phyloP scores from a whole-genome alignment of 768 basidiomycete species.

The Collybiopsis confluens region DNA sequence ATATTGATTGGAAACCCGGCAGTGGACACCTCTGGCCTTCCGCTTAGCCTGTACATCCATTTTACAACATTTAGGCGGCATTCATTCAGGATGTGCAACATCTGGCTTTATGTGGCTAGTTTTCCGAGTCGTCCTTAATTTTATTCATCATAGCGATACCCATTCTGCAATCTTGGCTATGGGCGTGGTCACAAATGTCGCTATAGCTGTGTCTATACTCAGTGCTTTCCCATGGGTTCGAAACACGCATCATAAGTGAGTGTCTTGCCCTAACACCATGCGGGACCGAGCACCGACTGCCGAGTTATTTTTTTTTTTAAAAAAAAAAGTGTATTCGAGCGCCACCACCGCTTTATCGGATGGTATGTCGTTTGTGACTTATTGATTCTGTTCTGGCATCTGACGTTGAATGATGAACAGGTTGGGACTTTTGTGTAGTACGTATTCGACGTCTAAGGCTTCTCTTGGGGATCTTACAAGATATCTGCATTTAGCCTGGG shows the following conservation, averaged over 20 bases:
- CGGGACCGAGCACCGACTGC: too few species aligned
- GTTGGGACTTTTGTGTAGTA: slow-evolving; percentile 51
- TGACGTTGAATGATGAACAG: slow-evolving; percentile 18
- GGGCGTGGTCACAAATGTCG: slow-evolving; percentile 58
- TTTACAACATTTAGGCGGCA: slow-evolving; percentile 76
- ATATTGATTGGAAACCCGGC: neutral
- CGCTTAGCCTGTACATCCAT: slow-evolving; percentile 70
- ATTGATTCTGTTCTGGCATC: neutral
- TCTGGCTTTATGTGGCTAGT: slow-evolving; percentile 75
- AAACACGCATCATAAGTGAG: slow-evolving; percentile 79
- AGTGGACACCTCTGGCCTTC: slow-evolving; percentile 59
- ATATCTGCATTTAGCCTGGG: slow-evolving; percentile 39
- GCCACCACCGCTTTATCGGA: slow-evolving; percentile 78
- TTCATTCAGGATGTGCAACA: slow-evolving; percentile 78
- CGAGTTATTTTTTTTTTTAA: too few species aligned
- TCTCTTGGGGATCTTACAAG: too few species aligned
- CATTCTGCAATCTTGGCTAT: slow-evolving; percentile 53
- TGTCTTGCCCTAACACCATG: too few species aligned
- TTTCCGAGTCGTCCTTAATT: slow-evolving; percentile 52
- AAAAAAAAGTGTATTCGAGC: slow-evolving; percentile 78
- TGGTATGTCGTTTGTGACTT: slow-evolving; percentile 43
- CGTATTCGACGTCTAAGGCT: slow-evolving; percentile 14
- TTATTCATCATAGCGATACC: slow-evolving; percentile 45
- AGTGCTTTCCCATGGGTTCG: slow-evolving; percentile 79
- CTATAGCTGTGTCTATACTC: slow-evolving; percentile 55